Evolutionary conservation across 352 stramenopile species (phyloP).

Genomic region (Phytophthora fragariaefolia): DNA sequence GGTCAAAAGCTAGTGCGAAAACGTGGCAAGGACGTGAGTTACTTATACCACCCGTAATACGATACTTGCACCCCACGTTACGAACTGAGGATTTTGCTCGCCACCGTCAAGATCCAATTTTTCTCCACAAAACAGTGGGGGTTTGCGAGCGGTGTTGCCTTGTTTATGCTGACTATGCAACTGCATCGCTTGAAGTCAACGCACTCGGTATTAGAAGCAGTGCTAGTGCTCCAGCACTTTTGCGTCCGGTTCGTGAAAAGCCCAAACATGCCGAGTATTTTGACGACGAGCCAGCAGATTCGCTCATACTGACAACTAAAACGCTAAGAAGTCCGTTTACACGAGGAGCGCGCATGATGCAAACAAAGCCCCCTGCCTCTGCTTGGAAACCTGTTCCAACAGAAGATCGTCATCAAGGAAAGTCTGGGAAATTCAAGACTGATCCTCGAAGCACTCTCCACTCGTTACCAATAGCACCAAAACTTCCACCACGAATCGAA

Average conservation of each 20-base stretch:
- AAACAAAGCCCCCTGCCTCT: conserved; percentile 52
- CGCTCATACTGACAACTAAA: conserved; percentile 26
- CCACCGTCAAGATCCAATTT: conserved; percentile 93
- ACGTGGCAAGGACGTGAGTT: conserved; percentile 54
- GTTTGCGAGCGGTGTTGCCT: conserved; percentile 95
- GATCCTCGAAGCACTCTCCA: conserved; percentile 37
- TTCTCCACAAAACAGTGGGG: conserved; percentile 92
- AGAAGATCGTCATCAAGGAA: conserved; percentile 18
- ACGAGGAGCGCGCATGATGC: background rate
- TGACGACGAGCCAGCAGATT: conserved; percentile 47
- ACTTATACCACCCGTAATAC: conserved; percentile 92
- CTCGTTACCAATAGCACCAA: conserved; percentile 51
- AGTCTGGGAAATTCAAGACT: conserved; percentile 21
- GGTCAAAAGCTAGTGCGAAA: conserved; percentile 17
- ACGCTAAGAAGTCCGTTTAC: conserved; percentile 12
- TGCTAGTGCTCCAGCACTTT: conserved; percentile 64
- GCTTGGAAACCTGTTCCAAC: conserved; percentile 67
- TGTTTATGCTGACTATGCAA: conserved; percentile 92
- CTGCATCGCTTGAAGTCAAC: conserved; percentile 75
- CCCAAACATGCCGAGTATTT: conserved; percentile 47
- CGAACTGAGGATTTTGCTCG: conserved; percentile 82
- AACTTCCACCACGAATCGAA: conserved; percentile 68
- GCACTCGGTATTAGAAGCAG: conserved; percentile 48
- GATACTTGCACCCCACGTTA: conserved; percentile 90
- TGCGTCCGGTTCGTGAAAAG: conserved; percentile 63